Evolutionary conservation across 31 red algal genomes (phyloP).

Genomic region (Porphyra umbilicalis): DNA sequence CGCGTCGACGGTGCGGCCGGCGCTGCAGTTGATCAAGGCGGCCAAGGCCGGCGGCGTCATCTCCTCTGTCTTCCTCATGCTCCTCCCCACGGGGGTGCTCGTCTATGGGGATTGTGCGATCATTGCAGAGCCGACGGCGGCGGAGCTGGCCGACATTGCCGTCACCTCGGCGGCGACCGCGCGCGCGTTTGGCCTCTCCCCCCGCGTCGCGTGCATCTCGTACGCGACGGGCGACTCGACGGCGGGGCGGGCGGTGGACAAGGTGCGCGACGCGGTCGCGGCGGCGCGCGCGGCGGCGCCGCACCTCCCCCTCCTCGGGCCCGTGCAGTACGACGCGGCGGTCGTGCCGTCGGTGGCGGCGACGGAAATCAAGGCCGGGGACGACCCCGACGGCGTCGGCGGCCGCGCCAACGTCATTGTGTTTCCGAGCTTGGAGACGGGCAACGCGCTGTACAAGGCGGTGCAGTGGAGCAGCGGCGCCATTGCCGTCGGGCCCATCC

Average conservation of each 20-base stretch:
- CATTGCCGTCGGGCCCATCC: constrained; percentile 9
- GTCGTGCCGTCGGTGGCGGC: neutral
- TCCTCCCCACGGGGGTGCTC: neutral
- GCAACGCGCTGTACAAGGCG: constrained; percentile 10
- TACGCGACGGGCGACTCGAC: constrained; percentile 7
- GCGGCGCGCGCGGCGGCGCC: neutral
- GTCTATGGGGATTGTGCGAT: constrained; percentile 3
- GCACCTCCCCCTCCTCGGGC: neutral
- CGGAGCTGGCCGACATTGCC: constrained; percentile 4
- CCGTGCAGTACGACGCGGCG: constrained; percentile 12
- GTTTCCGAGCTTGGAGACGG: neutral
- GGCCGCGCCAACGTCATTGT: constrained; percentile 2
- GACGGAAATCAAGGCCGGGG: neutral
- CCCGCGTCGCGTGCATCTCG: constrained; percentile 1
- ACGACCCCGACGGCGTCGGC: neutral
- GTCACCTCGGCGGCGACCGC: neutral
- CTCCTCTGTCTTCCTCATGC: constrained; percentile 8
- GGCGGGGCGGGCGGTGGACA: neutral
- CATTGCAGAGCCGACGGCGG: neutral
- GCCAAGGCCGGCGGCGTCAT: neutral
- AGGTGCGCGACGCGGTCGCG: constrained; percentile 5
- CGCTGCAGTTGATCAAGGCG: neutral
- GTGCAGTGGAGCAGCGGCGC: constrained; percentile 6
- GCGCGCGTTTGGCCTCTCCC: constrained; percentile 1
- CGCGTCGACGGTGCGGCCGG: neutral